phyloP scores from a whole-genome alignment of 306 rosid genomes.

The Gastrolobium bilobum region DNA sequence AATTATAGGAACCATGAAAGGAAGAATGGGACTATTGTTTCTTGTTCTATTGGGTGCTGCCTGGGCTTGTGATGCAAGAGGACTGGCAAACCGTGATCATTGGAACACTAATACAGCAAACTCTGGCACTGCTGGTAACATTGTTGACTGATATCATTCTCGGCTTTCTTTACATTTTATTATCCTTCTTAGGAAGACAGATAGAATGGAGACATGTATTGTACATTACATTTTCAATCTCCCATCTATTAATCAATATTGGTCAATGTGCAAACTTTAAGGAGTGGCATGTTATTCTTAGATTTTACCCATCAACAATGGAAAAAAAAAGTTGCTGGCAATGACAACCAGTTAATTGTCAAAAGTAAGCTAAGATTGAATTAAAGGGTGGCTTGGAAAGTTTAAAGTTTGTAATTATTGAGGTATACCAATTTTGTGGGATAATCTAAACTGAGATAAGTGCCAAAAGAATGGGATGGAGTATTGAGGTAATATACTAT shows the following conservation, averaged over 20 bases:
- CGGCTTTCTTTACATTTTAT: constrained; percentile 13
- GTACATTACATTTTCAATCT: constrained; percentile 7
- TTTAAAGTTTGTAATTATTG: constrained; percentile 3
- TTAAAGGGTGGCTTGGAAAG: constrained; percentile 4
- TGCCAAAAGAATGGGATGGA: constrained; percentile 14
- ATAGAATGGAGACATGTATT: constrained; percentile 10
- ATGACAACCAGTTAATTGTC: background rate
- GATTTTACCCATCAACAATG: background rate
- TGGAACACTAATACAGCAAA: constrained; percentile 11
- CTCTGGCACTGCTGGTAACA: constrained; percentile 43
- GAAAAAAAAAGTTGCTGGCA: background rate
- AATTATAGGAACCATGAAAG: constrained; percentile 62
- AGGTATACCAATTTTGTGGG: constrained; percentile 6
- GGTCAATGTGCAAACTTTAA: background rate
- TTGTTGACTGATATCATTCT: constrained; percentile 2
- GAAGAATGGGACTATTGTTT: constrained; percentile 63
- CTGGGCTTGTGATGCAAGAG: constrained; percentile 71
- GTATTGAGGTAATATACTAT: background rate
- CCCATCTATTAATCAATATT: background rate
- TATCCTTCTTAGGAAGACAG: constrained; percentile 15
- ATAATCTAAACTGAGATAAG: background rate
- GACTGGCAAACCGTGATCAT: constrained; percentile 32
- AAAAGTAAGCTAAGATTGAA: constrained; percentile 9
- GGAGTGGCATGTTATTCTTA: background rate
- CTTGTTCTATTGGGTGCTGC: constrained; percentile 62